Conservation (phyloP, 768 basidiomycete species). For the Mycena venus region DNA sequence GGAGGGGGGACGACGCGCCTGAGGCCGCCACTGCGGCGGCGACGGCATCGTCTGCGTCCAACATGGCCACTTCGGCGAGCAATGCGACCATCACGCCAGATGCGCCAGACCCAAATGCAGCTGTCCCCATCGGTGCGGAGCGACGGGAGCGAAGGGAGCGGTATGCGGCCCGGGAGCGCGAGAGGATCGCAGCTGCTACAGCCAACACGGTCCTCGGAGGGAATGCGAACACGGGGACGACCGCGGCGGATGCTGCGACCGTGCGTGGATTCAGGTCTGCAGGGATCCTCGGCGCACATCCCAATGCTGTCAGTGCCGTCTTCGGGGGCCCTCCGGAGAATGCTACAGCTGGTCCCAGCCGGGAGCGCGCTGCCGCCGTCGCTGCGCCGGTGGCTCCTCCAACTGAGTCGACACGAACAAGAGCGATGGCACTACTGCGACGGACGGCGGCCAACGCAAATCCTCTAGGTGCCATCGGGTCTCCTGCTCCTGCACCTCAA, state of each 20-base stretch:
- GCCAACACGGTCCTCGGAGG: slow-evolving; percentile 15
- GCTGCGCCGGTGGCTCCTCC: not conserved
- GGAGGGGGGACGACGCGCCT: slow-evolving; percentile 58
- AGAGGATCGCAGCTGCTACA: slow-evolving; percentile 17
- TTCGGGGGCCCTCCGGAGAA: slow-evolving; percentile 19
- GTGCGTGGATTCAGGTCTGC: slow-evolving; percentile 28
- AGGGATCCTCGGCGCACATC: slow-evolving; percentile 19
- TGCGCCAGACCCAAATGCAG: slow-evolving; percentile 13
- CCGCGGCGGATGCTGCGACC: slow-evolving; percentile 29
- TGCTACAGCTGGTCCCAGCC: slow-evolving; percentile 16
- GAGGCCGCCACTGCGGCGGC: slow-evolving; percentile 26
- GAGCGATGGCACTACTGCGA: slow-evolving; percentile 23
- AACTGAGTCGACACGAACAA: slow-evolving; percentile 17
- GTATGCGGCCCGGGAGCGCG: slow-evolving; percentile 28
- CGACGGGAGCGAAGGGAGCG: slow-evolving; percentile 34
- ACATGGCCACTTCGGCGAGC: slow-evolving; percentile 23
- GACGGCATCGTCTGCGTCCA: slow-evolving; percentile 17
- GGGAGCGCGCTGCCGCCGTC: not conserved
- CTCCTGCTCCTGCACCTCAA: slow-evolving; percentile 15
- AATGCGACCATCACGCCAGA: slow-evolving; percentile 24
- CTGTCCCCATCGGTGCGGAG: slow-evolving; percentile 22
- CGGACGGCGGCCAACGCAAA: slow-evolving; percentile 9
- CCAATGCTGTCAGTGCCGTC: slow-evolving; percentile 25
- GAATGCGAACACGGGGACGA: not conserved
- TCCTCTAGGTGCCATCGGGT: slow-evolving; percentile 27